Evolutionary conservation across 1,139 yeast genomes (phyloP), one percentile per base, ranked within the genome.

Genomic region (Zygosaccharomyces pseudobailii): DNA sequence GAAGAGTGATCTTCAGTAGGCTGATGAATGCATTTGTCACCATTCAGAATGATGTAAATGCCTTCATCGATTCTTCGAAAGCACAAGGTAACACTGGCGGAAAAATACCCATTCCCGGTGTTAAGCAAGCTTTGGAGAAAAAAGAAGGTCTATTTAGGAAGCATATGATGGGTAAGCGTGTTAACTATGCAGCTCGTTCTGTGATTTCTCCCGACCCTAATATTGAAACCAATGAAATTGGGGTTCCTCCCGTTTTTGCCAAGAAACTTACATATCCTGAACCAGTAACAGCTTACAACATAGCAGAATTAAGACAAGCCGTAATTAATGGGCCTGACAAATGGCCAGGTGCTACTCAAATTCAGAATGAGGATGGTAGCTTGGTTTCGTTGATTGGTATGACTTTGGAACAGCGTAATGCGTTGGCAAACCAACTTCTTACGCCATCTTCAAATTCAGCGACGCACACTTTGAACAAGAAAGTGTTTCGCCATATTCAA

Each of bases 141-240:
- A 94, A 94, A 68, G 98, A 94, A 72, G 99, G 99, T 68, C 76
- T 92, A 58, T 92, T 92, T 75, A 83, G 99, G 75, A 92, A 90
- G 69, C 96, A 94, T 65, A 92, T 94, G 98, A 94, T 94, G 98
- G 99, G 99, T 69, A 94, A 94, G 76, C 88, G 99, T 74, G 99
- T 94, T 51, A 94, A 94, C 68, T 90, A 87, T 63, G 97, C 98
- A 51, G 98, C 98, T 43, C 87, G 99, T 70, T 90, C 98, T 10
- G 99, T 94, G 60, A 94, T 94, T 71, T 90, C 98, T 5, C 98
- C 98, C 4, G 99, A 94, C 72, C 99, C 99, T 49, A 92, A 87
- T 72, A 78, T 94, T 62, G 98, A 92, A 71, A 92, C 98, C 17
- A 87, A 90, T 66, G 97, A 94, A 71, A 92, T 94, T 64, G 99